Evolutionary conservation across 306 rosid genomes (phyloP).

Genomic region (Quercus berberidifolia): DNA sequence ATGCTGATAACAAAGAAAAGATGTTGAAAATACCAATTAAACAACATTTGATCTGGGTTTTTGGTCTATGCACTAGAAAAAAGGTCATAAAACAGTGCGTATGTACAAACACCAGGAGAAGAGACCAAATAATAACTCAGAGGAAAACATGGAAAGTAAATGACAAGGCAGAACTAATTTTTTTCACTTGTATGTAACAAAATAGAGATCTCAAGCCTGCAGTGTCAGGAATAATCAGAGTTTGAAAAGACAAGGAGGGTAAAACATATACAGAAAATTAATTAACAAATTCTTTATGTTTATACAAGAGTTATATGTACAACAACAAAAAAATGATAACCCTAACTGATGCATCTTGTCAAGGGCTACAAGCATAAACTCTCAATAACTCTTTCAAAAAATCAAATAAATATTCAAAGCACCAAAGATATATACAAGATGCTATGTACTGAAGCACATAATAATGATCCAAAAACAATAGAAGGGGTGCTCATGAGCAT

Average conservation of each 20-base stretch:
- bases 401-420: neutral
- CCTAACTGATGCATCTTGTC: neutral
- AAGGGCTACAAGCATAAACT: neutral
- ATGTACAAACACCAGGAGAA: slow-evolving; percentile 13
- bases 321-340: neutral
- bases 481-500: neutral
- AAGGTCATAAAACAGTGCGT: neutral
- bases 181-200: neutral
- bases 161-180: neutral
- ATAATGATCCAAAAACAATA: neutral
- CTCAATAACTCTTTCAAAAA: neutral
- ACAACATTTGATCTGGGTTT: neutral
- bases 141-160: neutral
- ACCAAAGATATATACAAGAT: neutral
- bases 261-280: neutral
- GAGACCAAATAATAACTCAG: neutral
- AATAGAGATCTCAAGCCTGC: slow-evolving; percentile 15
- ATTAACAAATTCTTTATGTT: neutral
- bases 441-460: neutral
- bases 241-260: neutral
- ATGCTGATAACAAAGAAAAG: slow-evolving; percentile 61
- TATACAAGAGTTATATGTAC: neutral
- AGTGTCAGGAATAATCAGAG: neutral
- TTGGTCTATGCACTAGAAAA: neutral
- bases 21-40: slow-evolving; percentile 20